Evolutionary conservation across 371 early-diverging fungal genomes (phyloP), one percentile per base, ranked within the genome.

Genomic region (Nematocida sp.): DNA sequence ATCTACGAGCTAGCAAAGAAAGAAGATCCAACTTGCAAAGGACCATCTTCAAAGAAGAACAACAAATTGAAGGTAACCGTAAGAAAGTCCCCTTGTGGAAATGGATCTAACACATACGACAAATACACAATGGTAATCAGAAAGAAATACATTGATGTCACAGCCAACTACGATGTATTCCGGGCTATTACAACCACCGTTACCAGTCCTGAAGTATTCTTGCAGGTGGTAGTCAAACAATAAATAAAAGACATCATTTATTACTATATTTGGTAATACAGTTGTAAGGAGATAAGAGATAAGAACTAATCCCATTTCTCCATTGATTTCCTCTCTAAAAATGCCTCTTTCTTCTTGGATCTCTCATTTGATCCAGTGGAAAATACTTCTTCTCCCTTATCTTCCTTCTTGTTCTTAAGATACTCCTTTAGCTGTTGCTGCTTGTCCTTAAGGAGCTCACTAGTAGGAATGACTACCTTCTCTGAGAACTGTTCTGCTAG

Each of bases 101-200:
- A 70, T 29, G 74, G 74, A 29, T 45, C 74, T 25, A 70, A 70
- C 62, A 70, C 74, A 29, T 70, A 70, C 51, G 74, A 70, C 57
- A 58, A 57, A 35, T 70, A 32, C 74, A 23, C 61, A 11, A 70
- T 70, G 74, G 46, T 58, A 15, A 57, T 70, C 27, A 46, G 74
- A 48, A 70, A 70, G 74, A 70, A 70, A 61, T 43, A 60, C 60
- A 57, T 70, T 25, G 74, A 58, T 25, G 17, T 70, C 34, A 70
- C 37, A 9, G 58, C 41, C 25, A 27, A 58, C 29, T 70, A 61
- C 53, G 74, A 70, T 19, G 65, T 32, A 31, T 60, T 70, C 57
- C 57, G 60, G 49, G 32, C 60, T 7, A 70, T 60, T 48, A 70
- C 61, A 45, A 45, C 58, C 13, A 47, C 60, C 21, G 74, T 60